These are phyloP conservation scores for Multifurca ochricompacta DNA, from an alignment of 768 basidiomycete species.

Conservation along the genomic window DNA sequence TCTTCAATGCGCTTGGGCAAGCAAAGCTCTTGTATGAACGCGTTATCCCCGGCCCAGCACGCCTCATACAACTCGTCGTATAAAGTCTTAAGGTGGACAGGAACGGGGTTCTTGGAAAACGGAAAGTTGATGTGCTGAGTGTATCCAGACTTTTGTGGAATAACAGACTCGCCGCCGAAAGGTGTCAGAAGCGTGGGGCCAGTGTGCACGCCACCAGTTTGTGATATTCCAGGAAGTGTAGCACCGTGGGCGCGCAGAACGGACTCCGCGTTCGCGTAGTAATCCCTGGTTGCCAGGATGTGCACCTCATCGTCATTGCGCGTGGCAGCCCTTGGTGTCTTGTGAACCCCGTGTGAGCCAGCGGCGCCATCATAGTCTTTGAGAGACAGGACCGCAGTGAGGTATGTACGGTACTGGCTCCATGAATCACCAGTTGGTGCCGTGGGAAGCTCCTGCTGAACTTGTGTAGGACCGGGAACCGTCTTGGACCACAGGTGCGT, in stretches of 20 bases:
- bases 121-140: slow-evolving; percentile 22
- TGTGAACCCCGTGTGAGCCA: background rate
- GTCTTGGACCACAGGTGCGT: background rate
- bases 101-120: slow-evolving; percentile 23
- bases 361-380: background rate
- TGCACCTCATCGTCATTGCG: background rate
- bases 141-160: slow-evolving; percentile 22
- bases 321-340: background rate
- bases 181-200: background rate
- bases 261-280: background rate
- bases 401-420: slow-evolving; percentile 1
- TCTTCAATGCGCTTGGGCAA: slow-evolving; percentile 34
- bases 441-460: background rate
- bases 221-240: background rate
- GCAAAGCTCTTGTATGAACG: slow-evolving; percentile 44
- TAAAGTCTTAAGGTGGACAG: slow-evolving; percentile 28
- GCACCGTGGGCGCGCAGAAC: background rate
- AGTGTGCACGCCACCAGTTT: background rate
- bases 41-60: slow-evolving; percentile 44
- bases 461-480: background rate
- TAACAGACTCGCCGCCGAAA: background rate
- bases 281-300: background rate
- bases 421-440: background rate
- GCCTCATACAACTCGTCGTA: slow-evolving; percentile 56
- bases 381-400: background rate